Percentiles rank a stretch among this genome's conserved stretches.
phyloP scores from a whole-genome alignment of 805 yeast species.

The Barnettozyma californica region DNA sequence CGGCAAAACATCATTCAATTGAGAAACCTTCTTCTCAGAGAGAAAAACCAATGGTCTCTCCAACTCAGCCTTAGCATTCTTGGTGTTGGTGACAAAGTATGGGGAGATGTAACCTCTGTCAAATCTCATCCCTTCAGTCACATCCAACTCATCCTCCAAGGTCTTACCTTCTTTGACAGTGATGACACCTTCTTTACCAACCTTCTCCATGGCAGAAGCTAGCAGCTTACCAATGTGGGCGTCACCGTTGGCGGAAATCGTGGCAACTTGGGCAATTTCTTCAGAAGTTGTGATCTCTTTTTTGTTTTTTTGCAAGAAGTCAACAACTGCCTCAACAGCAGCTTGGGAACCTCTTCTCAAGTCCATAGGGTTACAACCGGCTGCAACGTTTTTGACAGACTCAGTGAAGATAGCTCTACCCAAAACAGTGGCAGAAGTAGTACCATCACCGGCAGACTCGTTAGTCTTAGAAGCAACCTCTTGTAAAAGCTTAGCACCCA shows the following conservation, averaged over 20 bases:
- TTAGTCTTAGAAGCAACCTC: constrained; percentile 98
- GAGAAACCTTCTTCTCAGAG: constrained; percentile 86
- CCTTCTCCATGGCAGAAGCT: constrained; percentile 98
- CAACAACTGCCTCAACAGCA: constrained; percentile 93
- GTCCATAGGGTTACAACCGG: constrained; percentile 99
- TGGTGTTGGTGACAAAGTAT: constrained; percentile 90
- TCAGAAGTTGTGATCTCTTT: constrained; percentile 94
- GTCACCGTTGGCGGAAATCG: constrained; percentile 98
- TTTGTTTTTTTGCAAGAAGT: constrained; percentile 80
- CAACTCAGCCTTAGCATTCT: constrained; percentile 86
- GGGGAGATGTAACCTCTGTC: constrained; percentile 99
- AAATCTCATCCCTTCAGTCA: constrained; percentile 98
- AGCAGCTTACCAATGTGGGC: constrained; percentile 85
- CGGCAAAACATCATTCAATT: constrained; percentile 84
- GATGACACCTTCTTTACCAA: constrained; percentile 98
- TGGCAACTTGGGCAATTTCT: constrained; percentile 98
- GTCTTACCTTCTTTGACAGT: constrained; percentile 98
- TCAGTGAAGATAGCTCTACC: constrained; percentile 97
- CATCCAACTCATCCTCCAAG: constrained; percentile 93
- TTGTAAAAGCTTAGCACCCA: constrained; percentile 94
- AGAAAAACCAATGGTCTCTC: constrained; percentile 88
- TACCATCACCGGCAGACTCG: constrained; percentile 98
- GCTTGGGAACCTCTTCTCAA: constrained; percentile 98
- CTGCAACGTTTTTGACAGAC: constrained; percentile 96
- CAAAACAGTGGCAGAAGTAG: constrained; percentile 95